Evolutionary conservation across 192 early-diverging fungal genomes (phyloP).

Genomic region (Chytriomyces sp.): DNA sequence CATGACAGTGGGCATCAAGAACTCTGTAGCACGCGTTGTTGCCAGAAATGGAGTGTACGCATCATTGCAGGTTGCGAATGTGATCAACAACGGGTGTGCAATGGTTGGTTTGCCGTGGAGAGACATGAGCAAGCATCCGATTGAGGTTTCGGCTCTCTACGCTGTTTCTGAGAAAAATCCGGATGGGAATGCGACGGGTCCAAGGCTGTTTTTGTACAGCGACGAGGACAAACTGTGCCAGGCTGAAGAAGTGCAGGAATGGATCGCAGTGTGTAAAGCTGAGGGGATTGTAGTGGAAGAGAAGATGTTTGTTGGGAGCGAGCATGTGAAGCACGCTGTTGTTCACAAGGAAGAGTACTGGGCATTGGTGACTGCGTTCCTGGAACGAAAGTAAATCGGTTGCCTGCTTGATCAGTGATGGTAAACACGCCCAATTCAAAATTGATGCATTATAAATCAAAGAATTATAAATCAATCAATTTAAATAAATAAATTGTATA

Average conservation of each 20-base stretch:
- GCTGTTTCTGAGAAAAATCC: not conserved
- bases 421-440: too few species aligned
- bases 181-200: slow-evolving; percentile 6
- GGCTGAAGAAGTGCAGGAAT: not conserved
- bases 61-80: not conserved
- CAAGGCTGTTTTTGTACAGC: slow-evolving; percentile 7
- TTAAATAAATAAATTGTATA: too few species aligned
- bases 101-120: not conserved
- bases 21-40: not conserved
- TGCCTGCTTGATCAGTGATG: too few species aligned
- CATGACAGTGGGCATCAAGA: not conserved
- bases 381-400: too few species aligned
- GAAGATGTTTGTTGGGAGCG: not conserved
- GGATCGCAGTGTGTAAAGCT: not conserved
- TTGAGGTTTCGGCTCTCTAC: not conserved
- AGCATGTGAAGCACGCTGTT: slow-evolving; percentile 17
- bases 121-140: not conserved
- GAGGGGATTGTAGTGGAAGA: slow-evolving; percentile 9
- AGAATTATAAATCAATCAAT: too few species aligned
- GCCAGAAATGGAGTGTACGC: not conserved
- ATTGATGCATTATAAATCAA: too few species aligned
- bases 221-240: slow-evolving; percentile 9
- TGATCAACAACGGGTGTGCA: too few species aligned
- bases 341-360: slow-evolving; percentile 3
- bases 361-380: not conserved